Evolutionary conservation across 768 basidiomycete genomes (phyloP), one percentile per base, ranked within the genome.

Genomic region (Rhizopogon vesiculosus): DNA sequence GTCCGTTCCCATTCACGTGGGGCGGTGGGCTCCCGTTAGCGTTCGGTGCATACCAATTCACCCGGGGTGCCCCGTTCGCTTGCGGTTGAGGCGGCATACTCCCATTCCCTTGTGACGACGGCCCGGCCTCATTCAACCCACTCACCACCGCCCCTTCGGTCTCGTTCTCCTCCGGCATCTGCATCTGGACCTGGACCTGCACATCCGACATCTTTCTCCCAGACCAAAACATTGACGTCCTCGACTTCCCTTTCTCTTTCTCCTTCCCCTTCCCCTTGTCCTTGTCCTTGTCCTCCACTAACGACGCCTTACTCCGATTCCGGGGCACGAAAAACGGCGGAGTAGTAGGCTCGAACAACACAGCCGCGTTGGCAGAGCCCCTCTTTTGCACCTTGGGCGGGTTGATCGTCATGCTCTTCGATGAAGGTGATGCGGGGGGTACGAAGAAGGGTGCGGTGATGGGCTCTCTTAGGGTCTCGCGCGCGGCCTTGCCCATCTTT

Each of bases 301-400:
- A 53, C 25, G 50, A 51, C 33, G 13, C 43, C 31, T 12, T 49
- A 1, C 59, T 49, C n/a, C 29, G 51, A 38, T 49, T 44, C n/a
- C 42, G 42, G 1, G 42, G 31, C 46, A 54, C 18, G 25, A 49
- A 56, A 29, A 43, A 28, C 2, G 56, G 51, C 13, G 42, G 5
- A 8, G 8, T 4, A 9, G 39, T 13, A 22, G 33, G 48, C 28
- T 60, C 59, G 31, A 54, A 42, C 16, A 60, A 39, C 7, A 54
- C 52, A 5, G 48, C 56, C 38, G 57, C 46, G 7, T 52, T 51
- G 16, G 52, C 43, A 19, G 41, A n/a, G 18, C 6, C 19, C 39
- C 22, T 46, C 35, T 25, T 15, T 5, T 8, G 13, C 33, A 18
- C 33, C 2, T 16, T 18, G 13, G 42, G 18, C 53, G 43, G 12